Evolutionary conservation across 306 rosid species (phyloP).

Genomic region (Glycine tomentella): DNA sequence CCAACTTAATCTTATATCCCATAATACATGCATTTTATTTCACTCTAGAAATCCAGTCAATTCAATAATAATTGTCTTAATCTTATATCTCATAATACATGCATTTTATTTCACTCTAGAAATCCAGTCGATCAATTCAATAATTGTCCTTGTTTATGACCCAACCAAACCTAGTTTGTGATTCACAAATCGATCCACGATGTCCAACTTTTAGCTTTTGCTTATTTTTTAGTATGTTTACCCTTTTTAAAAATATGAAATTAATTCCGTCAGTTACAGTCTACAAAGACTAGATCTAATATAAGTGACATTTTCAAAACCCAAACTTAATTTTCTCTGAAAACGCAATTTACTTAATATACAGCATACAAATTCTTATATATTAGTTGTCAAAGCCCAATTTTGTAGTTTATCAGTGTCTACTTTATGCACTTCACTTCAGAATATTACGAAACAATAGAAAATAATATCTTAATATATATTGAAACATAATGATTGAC

Average conservation of each 20-base stretch:
- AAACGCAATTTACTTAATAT: background rate
- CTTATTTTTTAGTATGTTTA: background rate
- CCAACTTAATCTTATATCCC: too few relatives aligned
- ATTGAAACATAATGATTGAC: background rate
- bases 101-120: too few relatives aligned
- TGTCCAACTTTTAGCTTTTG: background rate
- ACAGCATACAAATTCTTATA: background rate
- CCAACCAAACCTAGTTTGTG: background rate
- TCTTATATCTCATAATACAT: too few relatives aligned
- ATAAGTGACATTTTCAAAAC: constrained; percentile 4
- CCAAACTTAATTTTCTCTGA: too few relatives aligned
- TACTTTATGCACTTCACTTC: background rate
- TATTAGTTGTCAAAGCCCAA: background rate
- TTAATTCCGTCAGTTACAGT: background rate
- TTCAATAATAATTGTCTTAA: too few relatives aligned
- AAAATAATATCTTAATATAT: background rate
- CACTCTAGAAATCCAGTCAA: too few relatives aligned
- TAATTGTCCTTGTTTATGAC: background rate
- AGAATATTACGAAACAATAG: background rate
- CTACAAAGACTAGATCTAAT: background rate
- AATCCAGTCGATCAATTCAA: too few relatives aligned
- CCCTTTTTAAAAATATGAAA: background rate
- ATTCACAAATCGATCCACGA: background rate
- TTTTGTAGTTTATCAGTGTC: background rate
- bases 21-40: too few relatives aligned